A percentile compares a stretch with the other conserved stretches of the same genome.
Conservation (phyloP, 768 basidiomycete genomes). For the Boletus reticulatus region DNA sequence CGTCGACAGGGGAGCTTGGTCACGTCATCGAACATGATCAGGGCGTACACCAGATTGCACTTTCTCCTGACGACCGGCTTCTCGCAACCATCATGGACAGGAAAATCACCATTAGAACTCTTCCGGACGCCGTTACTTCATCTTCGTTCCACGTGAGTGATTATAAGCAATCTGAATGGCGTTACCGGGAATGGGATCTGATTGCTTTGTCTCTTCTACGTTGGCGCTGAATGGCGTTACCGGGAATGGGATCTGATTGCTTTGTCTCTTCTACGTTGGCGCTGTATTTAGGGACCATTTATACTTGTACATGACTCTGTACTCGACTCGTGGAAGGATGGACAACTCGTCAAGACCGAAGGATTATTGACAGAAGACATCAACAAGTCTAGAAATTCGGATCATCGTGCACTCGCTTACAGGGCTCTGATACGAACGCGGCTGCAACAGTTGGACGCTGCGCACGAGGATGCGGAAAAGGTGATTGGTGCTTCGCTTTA, state of each 20-base stretch:
- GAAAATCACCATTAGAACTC: background rate
- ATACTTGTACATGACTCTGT: too few species aligned
- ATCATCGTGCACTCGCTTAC: background rate
- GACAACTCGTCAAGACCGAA: too few species aligned
- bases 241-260: too few species aligned
- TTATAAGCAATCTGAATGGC: background rate
- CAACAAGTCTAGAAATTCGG: too few species aligned
- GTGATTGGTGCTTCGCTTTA: background rate
- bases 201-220: too few species aligned
- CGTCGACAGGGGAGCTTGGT: background rate
- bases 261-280: too few species aligned
- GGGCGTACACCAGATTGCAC: background rate
- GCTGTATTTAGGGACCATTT: background rate
- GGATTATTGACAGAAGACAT: too few species aligned
- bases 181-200: background rate
- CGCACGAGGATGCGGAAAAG: background rate
- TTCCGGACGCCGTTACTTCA: too few species aligned
- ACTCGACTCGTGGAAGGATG: too few species aligned
- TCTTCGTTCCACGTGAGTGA: background rate
- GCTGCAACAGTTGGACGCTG: background rate
- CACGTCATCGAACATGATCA: background rate
- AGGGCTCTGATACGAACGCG: background rate
- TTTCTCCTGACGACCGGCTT: background rate
- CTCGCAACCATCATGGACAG: background rate
- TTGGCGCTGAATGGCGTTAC: background rate